Conservation (phyloP, 768 basidiomycete species). For the Psilocybe sp. region DNA sequence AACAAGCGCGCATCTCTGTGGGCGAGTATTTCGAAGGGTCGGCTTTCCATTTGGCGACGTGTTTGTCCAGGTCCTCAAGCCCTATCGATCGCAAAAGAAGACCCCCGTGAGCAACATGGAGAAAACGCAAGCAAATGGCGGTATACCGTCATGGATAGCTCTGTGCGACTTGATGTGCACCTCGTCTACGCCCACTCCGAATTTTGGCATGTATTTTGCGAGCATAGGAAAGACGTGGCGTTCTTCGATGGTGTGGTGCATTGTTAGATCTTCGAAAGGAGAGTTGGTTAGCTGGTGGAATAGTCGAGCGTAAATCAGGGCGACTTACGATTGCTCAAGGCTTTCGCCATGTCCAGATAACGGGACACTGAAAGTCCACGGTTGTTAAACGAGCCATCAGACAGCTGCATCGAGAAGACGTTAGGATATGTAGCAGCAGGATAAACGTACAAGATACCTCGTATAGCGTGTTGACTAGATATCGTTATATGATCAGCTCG, state of each 20-base stretch:
- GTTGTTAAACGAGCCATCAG: conserved; percentile 48
- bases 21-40: conserved; percentile 49
- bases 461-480: conserved; percentile 41
- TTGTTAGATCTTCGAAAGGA: conserved; percentile 39
- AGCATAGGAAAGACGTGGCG: conserved; percentile 49
- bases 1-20: conserved; percentile 42
- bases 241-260: conserved; percentile 58
- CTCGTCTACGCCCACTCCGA: conserved; percentile 35
- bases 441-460: conserved; percentile 26
- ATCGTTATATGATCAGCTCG: not conserved
- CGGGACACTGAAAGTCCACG: conserved; percentile 39
- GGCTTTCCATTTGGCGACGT: conserved; percentile 39
- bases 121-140: too few species aligned
- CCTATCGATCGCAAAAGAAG: conserved; percentile 31
- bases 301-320: not conserved
- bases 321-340: conserved; percentile 38
- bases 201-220: conserved; percentile 46
- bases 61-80: conserved; percentile 36
- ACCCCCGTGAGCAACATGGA: too few species aligned
- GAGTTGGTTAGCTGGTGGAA: not conserved
- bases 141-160: conserved; percentile 51
- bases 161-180: conserved; percentile 48
- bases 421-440: not conserved
- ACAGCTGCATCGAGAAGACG: conserved; percentile 30
- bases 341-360: conserved; percentile 38